Evolutionary conservation across 768 basidiomycete genomes (phyloP).

Genomic region (Pisolithus sp.): DNA sequence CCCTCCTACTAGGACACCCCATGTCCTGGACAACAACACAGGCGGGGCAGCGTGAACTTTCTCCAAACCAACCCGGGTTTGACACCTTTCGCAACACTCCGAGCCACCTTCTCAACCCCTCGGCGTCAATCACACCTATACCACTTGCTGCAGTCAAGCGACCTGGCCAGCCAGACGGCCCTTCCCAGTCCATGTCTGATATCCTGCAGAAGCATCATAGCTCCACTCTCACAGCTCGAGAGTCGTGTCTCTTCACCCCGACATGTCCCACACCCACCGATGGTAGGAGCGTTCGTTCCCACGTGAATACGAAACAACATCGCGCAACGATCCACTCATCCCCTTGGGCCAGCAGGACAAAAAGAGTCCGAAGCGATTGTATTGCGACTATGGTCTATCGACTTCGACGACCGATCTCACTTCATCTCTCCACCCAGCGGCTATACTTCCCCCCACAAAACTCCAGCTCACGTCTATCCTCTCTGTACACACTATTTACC

Average conservation of each 20-base stretch:
- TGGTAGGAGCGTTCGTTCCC: no score
- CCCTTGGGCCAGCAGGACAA: conserved; percentile 10
- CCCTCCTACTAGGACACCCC: background rate
- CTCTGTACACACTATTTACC: background rate
- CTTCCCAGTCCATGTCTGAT: background rate
- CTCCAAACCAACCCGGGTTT: background rate
- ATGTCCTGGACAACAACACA: background rate
- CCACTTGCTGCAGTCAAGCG: background rate
- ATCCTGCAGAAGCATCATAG: background rate
- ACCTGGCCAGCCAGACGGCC: background rate
- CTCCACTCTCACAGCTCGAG: no score
- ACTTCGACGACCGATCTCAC: background rate
- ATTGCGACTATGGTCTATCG: conserved; percentile 17
- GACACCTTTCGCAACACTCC: background rate
- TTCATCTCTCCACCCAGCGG: conserved; percentile 3
- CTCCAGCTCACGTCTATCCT: background rate
- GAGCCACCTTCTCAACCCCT: background rate
- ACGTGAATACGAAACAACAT: background rate
- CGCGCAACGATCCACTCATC: background rate
- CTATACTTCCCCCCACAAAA: conserved; percentile 1
- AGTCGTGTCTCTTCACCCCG: no score
- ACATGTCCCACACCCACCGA: no score
- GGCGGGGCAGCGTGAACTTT: background rate
- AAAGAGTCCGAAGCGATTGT: conserved; percentile 11
- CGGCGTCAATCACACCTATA: conserved; percentile 1